A percentile compares a stretch with the other conserved stretches of the same genome.
These are phyloP conservation scores for Alternaria longipes DNA, from an alignment of 2,329 filamentous ascomycete species.

Conservation along the genomic window DNA sequence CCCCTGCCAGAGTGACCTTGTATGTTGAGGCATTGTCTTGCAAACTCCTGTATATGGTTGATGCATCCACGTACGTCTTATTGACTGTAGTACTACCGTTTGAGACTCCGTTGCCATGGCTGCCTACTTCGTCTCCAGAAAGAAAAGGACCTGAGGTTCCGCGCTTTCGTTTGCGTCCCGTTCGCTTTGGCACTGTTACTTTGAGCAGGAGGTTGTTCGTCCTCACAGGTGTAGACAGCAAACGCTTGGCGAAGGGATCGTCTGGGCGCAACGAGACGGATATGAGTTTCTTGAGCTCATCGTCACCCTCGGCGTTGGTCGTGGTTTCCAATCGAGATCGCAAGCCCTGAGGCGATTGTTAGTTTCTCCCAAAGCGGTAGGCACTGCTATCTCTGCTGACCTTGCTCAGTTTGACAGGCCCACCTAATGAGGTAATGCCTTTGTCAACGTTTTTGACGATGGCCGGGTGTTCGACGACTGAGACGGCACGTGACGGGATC, in stretches of 20 bases:
- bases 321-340: conserved; percentile 38
- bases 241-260: conserved; percentile 79
- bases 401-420: conserved; percentile 62
- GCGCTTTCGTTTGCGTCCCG: conserved; percentile 83
- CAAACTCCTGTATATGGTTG: conserved; percentile 68
- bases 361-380: conserved; percentile 14
- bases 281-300: conserved; percentile 59
- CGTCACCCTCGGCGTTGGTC: conserved; percentile 31
- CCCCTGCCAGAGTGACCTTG: conserved; percentile 73
- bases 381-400: conserved; percentile 44
- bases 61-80: conserved; percentile 31
- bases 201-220: conserved; percentile 88
- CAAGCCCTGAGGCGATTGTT: conserved; percentile 34
- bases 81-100: not conserved
- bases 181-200: conserved; percentile 85
- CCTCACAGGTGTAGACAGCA: conserved; percentile 77
- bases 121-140: conserved; percentile 43
- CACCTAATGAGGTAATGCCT: conserved; percentile 70
- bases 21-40: conserved; percentile 76
- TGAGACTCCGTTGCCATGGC: not conserved
- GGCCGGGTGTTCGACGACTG: conserved; percentile 73
- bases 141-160: conserved; percentile 73
- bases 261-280: conserved; percentile 82
- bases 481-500: conserved; percentile 63
- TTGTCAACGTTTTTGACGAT: conserved; percentile 71